Evolutionary conservation across 2,329 filamentous ascomycete genomes (phyloP), one percentile per base, ranked within the genome.

Genomic region (Tricladium varicosporioides): DNA sequence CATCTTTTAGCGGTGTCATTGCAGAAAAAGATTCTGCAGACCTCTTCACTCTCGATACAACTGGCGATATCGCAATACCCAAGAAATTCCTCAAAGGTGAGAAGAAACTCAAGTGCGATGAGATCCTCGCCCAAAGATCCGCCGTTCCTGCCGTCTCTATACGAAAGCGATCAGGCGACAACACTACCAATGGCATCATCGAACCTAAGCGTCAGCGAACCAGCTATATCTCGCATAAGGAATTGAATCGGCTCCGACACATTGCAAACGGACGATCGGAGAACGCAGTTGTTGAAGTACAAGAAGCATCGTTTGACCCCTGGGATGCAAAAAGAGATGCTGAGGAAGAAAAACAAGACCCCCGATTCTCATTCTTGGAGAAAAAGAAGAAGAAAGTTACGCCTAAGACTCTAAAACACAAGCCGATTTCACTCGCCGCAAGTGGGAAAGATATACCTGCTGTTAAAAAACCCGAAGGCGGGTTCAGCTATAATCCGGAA

Each of bases 401-500:
- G 8, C 94, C 94, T 3, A 78, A 79, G 52, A 92, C 93, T 0
- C 73, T 96, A 63, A 87, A 87, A 66, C 81, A 88, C 57, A 82
- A 88, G 42, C 90, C 94, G 2, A 80, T 96, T 53, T 91, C 92
- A 2, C 81, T 97, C 31, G 82, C 89, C n/a, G 89, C 88, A 45
- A 91, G 81, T 68, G 92, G 92, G 40, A 96, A 93, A 72, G 73
- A 81, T 0, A 78, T 96, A 8, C 89, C 91, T 1, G 86, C 92
- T 2, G 88, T 99, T 0, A 80, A 82, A 60, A 89, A 86, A 68
- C 94, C 94, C 1, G 81, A 85, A 5, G 91, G 87, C 14, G 92
- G 91, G 58, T 91, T 87, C 72, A 96, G 91, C 66, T 99, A 99
- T 77, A 99, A 99, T 71, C 94, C 94, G 0, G 78, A 84, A 5